Base-by-base conservation (phyloP, 352 stramenopile species). In the Phytopythium ostracodes region DNA sequence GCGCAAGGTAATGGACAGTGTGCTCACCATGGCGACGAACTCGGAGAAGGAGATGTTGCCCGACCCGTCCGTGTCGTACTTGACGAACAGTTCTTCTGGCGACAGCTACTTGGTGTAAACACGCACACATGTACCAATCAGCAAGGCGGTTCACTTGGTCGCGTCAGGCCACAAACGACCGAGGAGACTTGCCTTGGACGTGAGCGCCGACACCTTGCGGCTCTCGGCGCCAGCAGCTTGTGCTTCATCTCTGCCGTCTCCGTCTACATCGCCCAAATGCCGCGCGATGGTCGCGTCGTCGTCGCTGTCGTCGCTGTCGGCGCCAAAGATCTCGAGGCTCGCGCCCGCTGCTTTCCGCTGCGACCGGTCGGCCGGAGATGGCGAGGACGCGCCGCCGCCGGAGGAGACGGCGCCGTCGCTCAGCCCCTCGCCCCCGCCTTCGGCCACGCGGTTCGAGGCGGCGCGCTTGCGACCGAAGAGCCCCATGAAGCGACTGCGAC, bases 11-110 rank as follows among this genome's bases (percentile, higher is more conserved):
- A 27, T 35, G 6, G 24, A 73, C 65, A 29, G 79, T 70, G 10
- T 67, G 43, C 60, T 17, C 62, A 91, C 83, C 82, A 94, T 94
- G 2, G 72, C 79, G 33, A 89, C 74, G 65, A 98, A 98, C 62
- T 98, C 92, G 15, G 79, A 56, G 42, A 89, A 92, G 22, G 96
- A 96, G 44, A 98, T 98, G 38, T 80, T 84, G 0, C 91, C 91
- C 4, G 87, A 96, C 0, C 82, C 71, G 59, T 98, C 88, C 15
- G 81, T 92, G 72, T 98, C 94, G 62, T 97, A 97, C 44, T 96
- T 94, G 6, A 76, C 72, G 65, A 98, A 98, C 10, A 98, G 66
- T 40, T 96, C 79, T 40, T 98, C 96, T 1, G 84, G 80, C 1
- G 77, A 76, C 22, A 89, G 59, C 79, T 85, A 65, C 33, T 35